Base-by-base conservation (phyloP, 257 asterid genomes). In the Salvia rosmarinus region DNA sequence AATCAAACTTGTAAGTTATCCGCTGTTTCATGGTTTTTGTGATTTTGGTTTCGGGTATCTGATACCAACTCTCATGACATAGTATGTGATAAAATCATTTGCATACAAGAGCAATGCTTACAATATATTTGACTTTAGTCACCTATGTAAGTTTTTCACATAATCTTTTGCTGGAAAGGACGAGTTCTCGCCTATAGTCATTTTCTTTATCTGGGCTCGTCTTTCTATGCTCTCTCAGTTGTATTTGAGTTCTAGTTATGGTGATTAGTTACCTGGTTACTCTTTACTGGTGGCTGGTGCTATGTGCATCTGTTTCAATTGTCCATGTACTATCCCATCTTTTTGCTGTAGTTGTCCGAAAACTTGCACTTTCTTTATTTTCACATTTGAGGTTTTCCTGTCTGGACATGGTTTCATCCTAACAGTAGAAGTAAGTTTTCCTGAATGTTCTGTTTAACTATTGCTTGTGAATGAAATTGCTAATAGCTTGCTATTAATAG, bases 391-490 rank as follows among this genome's bases (percentile, higher is more conserved):
- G 7, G 51, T n/a, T 40, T 49, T 19, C 44, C 37, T 66, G 58
- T 35, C 37, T 47, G 37, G 44, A 34, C 67, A 43, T 11, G 25
- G 47, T 35, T 67, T n/a, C 11, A 10, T 67, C 39, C 21, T 32
- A 52, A 25, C 67, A 25, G 21, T 16, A 0, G 63, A 64, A 44
- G 37, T 34, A 62, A 44, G 39, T 60, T 74, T 74, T 17, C 32
- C 14, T 6, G 11, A 16, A 46, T 28, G 13, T 34, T 20, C 21
- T 28, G 6, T 70, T 34, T 4, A 17, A 20, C 9, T 62, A 9
- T 21, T 58, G 19, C 21, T 3, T 69, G 68, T 30, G 35, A 12
- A 42, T 52, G 75, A 35, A 68, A 65, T n/a, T 8, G 50, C 73
- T 44, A 17, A 68, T 56, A 20, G 23, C 66, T 46, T 49, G 28